phyloP scores from a whole-genome alignment of 2,329 filamentous ascomycete species.

The Colletotrichum truncatum region DNA sequence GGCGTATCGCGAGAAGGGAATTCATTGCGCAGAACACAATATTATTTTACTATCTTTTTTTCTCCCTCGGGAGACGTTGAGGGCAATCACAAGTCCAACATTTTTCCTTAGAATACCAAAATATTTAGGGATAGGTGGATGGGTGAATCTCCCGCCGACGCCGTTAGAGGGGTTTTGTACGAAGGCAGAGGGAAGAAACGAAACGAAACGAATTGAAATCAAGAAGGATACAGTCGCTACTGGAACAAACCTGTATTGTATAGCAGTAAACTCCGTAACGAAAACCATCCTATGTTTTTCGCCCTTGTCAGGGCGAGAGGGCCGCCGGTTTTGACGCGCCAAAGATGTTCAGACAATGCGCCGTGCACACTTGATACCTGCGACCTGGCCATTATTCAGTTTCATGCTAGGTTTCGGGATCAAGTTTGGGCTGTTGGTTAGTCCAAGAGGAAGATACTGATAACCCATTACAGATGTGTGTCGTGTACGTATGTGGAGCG shows the following conservation, averaged over 20 bases:
- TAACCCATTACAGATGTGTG: too few relatives aligned
- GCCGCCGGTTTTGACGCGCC: slow-evolving; percentile 26
- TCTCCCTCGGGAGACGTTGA: neutral
- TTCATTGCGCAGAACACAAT: neutral
- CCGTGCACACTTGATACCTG: too few relatives aligned
- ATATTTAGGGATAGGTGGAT: neutral
- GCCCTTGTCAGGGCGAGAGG: slow-evolving; percentile 15
- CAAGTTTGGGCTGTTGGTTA: too few relatives aligned
- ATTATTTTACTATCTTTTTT: neutral
- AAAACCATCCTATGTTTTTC: slow-evolving; percentile 11
- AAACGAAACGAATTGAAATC: too few relatives aligned
- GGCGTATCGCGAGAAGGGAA: slow-evolving; percentile 20
- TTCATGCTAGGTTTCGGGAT: too few relatives aligned
- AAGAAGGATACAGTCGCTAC: slow-evolving; percentile 20
- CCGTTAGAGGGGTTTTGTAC: neutral
- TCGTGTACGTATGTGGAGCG: too few relatives aligned
- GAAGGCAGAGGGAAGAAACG: neutral
- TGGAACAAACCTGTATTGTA: slow-evolving; percentile 17
- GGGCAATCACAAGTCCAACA: neutral
- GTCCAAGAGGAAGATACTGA: too few relatives aligned
- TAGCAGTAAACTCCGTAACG: neutral
- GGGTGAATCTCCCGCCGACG: neutral
- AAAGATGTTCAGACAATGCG: neutral
- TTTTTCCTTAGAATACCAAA: neutral
- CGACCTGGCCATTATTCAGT: too few relatives aligned